Percentiles rank a stretch among this genome's conserved stretches.
Evolutionary conservation across 169 alveolate species (phyloP).

Genomic region (Blepharisma undulans): DNA sequence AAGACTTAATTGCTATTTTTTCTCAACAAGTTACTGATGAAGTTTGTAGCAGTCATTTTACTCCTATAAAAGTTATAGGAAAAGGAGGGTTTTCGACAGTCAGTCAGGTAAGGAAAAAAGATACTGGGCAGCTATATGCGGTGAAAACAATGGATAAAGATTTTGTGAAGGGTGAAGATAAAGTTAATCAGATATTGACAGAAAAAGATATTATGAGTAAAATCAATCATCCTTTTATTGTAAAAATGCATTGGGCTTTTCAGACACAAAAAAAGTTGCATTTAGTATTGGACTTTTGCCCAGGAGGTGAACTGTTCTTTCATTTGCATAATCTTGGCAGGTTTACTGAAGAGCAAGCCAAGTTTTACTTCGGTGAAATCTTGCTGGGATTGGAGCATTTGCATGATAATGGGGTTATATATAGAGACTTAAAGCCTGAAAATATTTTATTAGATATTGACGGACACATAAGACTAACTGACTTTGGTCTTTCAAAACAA

Average conservation of each 20-base stretch:
- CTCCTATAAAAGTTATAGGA: slow-evolving; percentile 34
- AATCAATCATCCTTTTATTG: slow-evolving; percentile 70
- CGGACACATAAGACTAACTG: slow-evolving; percentile 80
- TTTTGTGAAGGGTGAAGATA: slow-evolving; percentile 39
- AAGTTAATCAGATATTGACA: slow-evolving; percentile 32
- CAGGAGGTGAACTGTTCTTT: slow-evolving; percentile 83
- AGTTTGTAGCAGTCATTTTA: background rate
- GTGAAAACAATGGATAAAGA: slow-evolving; percentile 63
- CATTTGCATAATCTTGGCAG: slow-evolving; percentile 59
- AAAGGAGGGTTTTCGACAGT: slow-evolving; percentile 39
- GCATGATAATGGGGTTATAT: slow-evolving; percentile 63
- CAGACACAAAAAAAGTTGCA: slow-evolving; percentile 60
- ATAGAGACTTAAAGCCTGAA: slow-evolving; percentile 83
- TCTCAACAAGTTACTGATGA: background rate
- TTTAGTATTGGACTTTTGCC: slow-evolving; percentile 73
- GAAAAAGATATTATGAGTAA: slow-evolving; percentile 64
- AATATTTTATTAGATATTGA: slow-evolving; percentile 80
- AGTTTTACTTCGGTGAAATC: slow-evolving; percentile 77
- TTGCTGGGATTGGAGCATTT: slow-evolving; percentile 74
- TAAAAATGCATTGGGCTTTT: slow-evolving; percentile 73
- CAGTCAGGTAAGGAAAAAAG: slow-evolving; percentile 58
- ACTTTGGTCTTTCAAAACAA: slow-evolving; percentile 78
- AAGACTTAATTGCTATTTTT: slow-evolving; percentile 7
- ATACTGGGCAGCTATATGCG: slow-evolving; percentile 71
- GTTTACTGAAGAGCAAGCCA: slow-evolving; percentile 74